Conservation (phyloP, 2,329 filamentous ascomycete species). For the Colletotrichum costaricense region DNA sequence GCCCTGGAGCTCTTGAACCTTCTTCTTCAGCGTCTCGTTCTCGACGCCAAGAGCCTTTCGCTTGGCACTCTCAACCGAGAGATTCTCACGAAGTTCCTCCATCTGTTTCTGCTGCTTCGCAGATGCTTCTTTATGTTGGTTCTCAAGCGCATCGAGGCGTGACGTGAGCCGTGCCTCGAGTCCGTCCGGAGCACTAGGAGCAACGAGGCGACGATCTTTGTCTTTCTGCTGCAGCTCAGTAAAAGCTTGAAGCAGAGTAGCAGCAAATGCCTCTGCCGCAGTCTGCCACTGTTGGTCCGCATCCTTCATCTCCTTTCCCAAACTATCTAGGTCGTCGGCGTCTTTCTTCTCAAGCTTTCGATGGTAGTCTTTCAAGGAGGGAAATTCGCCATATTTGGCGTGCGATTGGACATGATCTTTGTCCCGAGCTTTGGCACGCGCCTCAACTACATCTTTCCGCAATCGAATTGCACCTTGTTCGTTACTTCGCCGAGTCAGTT, state of each 20-base stretch:
- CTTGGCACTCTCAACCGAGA: neutral
- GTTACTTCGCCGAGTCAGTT: constrained; percentile 2
- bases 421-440: constrained; percentile 12
- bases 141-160: constrained; percentile 26
- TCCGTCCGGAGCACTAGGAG: neutral
- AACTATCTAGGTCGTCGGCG: neutral
- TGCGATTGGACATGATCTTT: neutral
- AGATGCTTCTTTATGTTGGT: constrained; percentile 18
- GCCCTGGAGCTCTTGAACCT: constrained; percentile 3
- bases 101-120: constrained; percentile 34
- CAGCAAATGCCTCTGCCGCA: constrained; percentile 4
- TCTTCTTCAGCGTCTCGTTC: constrained; percentile 21
- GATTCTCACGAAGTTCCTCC: constrained; percentile 2
- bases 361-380: constrained; percentile 18
- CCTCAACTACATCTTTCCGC: constrained; percentile 9
- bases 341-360: constrained; percentile 22
- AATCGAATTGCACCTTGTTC: constrained; percentile 13
- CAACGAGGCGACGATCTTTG: neutral
- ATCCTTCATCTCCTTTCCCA: neutral
- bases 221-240: constrained; percentile 2
- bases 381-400: constrained; percentile 23
- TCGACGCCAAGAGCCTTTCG: constrained; percentile 16
- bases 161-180: neutral
- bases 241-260: constrained; percentile 10
- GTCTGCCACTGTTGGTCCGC: neutral